phyloP scores from a whole-genome alignment of 2,329 filamentous ascomycete species.

The Fusarium virguliforme region DNA sequence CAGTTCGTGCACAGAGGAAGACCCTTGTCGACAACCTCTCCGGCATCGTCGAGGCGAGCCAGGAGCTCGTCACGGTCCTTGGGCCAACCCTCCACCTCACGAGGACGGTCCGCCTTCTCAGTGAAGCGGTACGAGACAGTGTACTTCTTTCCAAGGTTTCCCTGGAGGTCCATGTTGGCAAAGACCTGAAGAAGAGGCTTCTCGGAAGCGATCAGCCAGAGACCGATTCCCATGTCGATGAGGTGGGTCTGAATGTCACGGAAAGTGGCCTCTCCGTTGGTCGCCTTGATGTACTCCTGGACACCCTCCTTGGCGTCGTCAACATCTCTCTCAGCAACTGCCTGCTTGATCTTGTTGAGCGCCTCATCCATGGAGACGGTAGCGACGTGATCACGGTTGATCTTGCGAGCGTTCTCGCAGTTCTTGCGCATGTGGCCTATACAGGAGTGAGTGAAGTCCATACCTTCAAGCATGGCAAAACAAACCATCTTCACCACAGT shows the following conservation, averaged over 20 bases:
- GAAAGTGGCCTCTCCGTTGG: conserved; percentile 70
- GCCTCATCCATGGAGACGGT: conserved; percentile 69
- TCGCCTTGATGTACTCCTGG: conserved; percentile 74
- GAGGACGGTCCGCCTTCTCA: conserved; percentile 70
- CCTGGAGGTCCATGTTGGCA: conserved; percentile 82
- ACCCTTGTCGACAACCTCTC: conserved; percentile 73
- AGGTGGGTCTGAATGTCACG: conserved; percentile 73
- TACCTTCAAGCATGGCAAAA: neutral
- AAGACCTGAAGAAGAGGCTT: conserved; percentile 70
- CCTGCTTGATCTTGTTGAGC: conserved; percentile 70
- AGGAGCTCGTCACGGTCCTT: conserved; percentile 72
- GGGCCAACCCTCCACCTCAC: conserved; percentile 75
- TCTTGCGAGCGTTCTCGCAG: conserved; percentile 73
- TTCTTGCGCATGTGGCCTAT: conserved; percentile 70
- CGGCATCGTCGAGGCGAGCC: conserved; percentile 75
- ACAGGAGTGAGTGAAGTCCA: conserved; percentile 27
- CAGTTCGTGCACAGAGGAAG: conserved; percentile 76
- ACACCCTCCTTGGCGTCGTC: conserved; percentile 75
- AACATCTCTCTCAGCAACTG: conserved; percentile 69
- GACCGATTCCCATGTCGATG: conserved; percentile 66
- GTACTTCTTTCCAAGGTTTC: conserved; percentile 76
- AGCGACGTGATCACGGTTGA: conserved; percentile 68
- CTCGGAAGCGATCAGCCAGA: conserved; percentile 77
- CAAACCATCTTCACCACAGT: conserved; percentile 74
- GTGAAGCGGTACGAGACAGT: conserved; percentile 75